These are phyloP conservation scores for Drechmeria coniospora DNA, from an alignment of 2,329 filamentous ascomycete species.

Conservation along the genomic window DNA sequence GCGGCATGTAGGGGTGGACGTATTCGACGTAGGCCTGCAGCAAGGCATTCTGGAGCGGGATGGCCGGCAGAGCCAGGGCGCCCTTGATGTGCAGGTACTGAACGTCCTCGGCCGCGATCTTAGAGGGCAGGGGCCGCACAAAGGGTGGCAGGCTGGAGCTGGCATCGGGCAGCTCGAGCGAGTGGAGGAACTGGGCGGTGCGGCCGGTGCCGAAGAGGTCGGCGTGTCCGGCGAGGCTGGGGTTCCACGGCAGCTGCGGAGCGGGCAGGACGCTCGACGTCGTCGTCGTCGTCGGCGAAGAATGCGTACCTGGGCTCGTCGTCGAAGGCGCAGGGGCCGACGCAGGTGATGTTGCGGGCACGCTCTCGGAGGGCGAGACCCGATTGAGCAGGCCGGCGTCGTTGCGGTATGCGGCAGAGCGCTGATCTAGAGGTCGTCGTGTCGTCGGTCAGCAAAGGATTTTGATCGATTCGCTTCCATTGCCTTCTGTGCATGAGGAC, in stretches of 20 bases:
- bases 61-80: constrained; percentile 59
- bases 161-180: constrained; percentile 32
- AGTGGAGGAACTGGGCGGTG: constrained; percentile 26
- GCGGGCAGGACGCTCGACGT: too few relatives aligned
- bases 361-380: too few relatives aligned
- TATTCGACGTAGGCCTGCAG: constrained; percentile 74
- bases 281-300: too few relatives aligned
- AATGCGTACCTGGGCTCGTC: too few relatives aligned
- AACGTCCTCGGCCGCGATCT: constrained; percentile 68
- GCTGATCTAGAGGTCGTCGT: constrained; percentile 25
- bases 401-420: constrained; percentile 18
- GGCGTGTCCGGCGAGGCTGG: constrained; percentile 11
- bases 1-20: constrained; percentile 87
- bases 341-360: too few relatives aligned
- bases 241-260: constrained; percentile 11
- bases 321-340: too few relatives aligned
- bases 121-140: constrained; percentile 63
- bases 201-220: constrained; percentile 22
- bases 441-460: constrained; percentile 16
- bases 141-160: constrained; percentile 44
- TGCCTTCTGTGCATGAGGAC: background rate
- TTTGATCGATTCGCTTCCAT: too few relatives aligned
- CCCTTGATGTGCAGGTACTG: constrained; percentile 74
- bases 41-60: constrained; percentile 60
- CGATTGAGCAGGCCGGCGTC: constrained; percentile 14